Conservation (phyloP, 1,284 basidiomycete species). For the Boletus sp. region DNA sequence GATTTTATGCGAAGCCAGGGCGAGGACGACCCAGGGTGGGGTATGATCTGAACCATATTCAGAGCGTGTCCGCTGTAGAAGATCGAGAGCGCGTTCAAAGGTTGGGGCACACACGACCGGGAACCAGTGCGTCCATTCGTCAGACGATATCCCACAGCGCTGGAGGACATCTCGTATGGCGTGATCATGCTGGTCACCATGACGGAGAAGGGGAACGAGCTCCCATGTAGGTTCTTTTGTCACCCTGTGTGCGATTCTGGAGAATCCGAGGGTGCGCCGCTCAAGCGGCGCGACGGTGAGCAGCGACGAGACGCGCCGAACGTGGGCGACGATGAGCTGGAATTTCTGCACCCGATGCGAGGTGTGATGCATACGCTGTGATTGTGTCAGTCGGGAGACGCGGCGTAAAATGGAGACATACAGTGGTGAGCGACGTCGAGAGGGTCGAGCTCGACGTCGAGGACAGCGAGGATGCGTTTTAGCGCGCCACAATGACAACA, state of each 20-base stretch:
- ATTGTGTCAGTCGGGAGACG: slow-evolving; percentile 3
- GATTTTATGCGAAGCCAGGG: slow-evolving; percentile 53
- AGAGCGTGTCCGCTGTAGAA: slow-evolving; percentile 18
- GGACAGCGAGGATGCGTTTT: slow-evolving; percentile 3
- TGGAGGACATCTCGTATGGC: slow-evolving; percentile 30
- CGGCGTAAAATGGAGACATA: not conserved
- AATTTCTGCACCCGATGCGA: slow-evolving; percentile 9
- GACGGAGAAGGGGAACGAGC: slow-evolving; percentile 30
- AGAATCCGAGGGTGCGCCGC: slow-evolving; percentile 28
- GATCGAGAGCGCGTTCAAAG: slow-evolving; percentile 39
- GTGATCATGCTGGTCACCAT: slow-evolving; percentile 7
- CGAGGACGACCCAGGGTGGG: slow-evolving; percentile 59
- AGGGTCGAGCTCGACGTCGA: slow-evolving; percentile 11
- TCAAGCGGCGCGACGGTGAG: slow-evolving; percentile 27
- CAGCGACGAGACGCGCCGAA: slow-evolving; percentile 17
- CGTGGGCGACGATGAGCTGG: not conserved
- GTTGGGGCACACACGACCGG: slow-evolving; percentile 39
- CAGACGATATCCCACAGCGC: slow-evolving; percentile 36
- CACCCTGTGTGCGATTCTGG: slow-evolving; percentile 24
- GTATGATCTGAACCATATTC: not conserved
- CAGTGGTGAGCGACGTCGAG: not conserved
- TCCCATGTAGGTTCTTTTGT: slow-evolving; percentile 38
- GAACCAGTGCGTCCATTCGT: slow-evolving; percentile 45
- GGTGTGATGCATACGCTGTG: slow-evolving; percentile 26
- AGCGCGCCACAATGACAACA: slow-evolving; percentile 48